Conservation (phyloP, 2,329 filamentous ascomycete genomes). For the Epichloe gansuensis region DNA sequence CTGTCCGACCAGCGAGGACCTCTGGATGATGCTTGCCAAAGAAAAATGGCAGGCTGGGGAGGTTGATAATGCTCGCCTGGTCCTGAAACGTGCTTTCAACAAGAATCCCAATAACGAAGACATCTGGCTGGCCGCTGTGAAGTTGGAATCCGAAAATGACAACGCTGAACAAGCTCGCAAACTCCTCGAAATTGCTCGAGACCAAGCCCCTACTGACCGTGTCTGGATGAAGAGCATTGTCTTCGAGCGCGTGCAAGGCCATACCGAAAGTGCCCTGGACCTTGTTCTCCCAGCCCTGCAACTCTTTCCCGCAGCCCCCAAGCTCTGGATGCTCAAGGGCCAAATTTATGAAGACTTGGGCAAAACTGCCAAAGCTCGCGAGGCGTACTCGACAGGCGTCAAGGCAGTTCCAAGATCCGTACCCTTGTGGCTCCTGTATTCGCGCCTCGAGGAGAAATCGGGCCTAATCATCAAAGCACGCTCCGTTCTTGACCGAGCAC, state of each 20-base stretch:
- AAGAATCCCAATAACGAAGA: conserved; percentile 96
- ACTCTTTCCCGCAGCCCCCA: conserved; percentile 71
- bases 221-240: conserved; percentile 96
- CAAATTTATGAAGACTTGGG: conserved; percentile 85
- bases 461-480: conserved; percentile 84
- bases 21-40: conserved; percentile 93
- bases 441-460: conserved; percentile 72
- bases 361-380: conserved; percentile 71
- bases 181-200: conserved; percentile 68
- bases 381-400: conserved; percentile 80
- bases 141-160: conserved; percentile 83
- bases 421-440: conserved; percentile 79
- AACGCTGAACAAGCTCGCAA: conserved; percentile 71
- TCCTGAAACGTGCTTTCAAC: conserved; percentile 81
- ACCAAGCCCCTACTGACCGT: conserved; percentile 84
- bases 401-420: conserved; percentile 76
- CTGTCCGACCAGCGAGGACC: conserved; percentile 76
- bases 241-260: conserved; percentile 76
- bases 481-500: conserved; percentile 81
- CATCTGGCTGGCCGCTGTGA: conserved; percentile 93
- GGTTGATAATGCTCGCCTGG: conserved; percentile 71
- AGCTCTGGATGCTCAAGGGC: conserved; percentile 98
- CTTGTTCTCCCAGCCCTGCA: conserved; percentile 78
- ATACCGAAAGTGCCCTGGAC: conserved; percentile 69
- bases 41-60: conserved; percentile 88